Evolutionary conservation across 176 grass and related monocot genomes (phyloP).

Genomic region (Rhynchospora tenuis): DNA sequence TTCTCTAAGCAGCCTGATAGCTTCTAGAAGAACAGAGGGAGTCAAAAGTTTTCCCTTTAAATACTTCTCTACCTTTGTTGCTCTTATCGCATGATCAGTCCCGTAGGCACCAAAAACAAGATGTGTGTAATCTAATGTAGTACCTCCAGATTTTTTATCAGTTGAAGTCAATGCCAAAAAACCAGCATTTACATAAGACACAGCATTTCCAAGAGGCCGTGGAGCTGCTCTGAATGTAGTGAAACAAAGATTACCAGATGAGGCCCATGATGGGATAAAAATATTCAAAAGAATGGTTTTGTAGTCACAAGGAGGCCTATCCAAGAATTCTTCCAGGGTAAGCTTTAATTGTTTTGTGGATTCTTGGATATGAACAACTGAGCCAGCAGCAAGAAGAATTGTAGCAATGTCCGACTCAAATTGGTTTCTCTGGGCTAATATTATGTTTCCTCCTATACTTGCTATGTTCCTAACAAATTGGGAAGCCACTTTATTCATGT

Average conservation of each 20-base stretch:
- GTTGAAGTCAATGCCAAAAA: slow-evolving; percentile 27
- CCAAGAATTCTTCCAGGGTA: slow-evolving; percentile 38
- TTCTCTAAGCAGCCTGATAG: slow-evolving; percentile 27
- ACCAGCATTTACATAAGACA: slow-evolving; percentile 33
- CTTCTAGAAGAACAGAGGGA: slow-evolving; percentile 28
- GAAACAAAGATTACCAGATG: slow-evolving; percentile 3
- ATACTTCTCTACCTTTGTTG: slow-evolving; percentile 37
- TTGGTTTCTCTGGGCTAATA: slow-evolving; percentile 31
- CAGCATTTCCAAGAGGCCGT: slow-evolving; percentile 35
- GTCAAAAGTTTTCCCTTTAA: slow-evolving; percentile 26
- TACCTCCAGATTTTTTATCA: not conserved
- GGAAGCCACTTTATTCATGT: slow-evolving; percentile 39
- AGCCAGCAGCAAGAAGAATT: slow-evolving; percentile 35
- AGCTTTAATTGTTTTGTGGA: slow-evolving; percentile 17
- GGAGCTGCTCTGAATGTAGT: slow-evolving; percentile 39
- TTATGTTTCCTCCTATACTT: slow-evolving; percentile 38
- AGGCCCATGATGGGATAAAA: slow-evolving; percentile 29
- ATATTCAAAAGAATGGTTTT: slow-evolving; percentile 36
- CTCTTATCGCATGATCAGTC: slow-evolving; percentile 27
- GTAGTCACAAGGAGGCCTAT: slow-evolving; percentile 25
- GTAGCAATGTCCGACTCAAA: slow-evolving; percentile 42
- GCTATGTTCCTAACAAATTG: slow-evolving; percentile 38
- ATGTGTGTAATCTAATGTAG: slow-evolving; percentile 7
- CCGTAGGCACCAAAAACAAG: slow-evolving; percentile 43
- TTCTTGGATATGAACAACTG: slow-evolving; percentile 27